phyloP scores from a whole-genome alignment of 139 green algal species.

The Tetraselmis chui region DNA sequence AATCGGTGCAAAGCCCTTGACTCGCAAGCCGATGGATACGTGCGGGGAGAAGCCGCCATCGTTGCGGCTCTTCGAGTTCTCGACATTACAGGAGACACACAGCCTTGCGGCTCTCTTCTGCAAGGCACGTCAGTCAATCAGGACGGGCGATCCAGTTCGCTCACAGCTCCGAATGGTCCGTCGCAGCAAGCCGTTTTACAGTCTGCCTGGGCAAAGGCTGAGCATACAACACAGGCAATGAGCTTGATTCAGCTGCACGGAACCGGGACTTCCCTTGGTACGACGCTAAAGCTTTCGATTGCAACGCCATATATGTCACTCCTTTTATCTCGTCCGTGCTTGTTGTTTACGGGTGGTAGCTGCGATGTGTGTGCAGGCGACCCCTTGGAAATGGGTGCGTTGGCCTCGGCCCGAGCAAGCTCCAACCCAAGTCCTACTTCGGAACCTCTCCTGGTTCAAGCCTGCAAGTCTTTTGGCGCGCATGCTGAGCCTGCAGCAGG shows the following conservation, averaged over 20 bases:
- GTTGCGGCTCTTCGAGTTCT: background rate
- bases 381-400: slow-evolving; percentile 73
- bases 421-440: background rate
- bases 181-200: slow-evolving; percentile 70
- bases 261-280: slow-evolving; percentile 65
- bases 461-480: slow-evolving; percentile 13
- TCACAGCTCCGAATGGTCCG: slow-evolving; percentile 82
- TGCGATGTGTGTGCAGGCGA: too few relatives aligned
- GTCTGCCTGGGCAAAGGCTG: slow-evolving; percentile 35
- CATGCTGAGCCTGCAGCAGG: slow-evolving; percentile 50
- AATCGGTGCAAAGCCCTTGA: slow-evolving; percentile 84
- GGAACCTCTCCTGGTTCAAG: slow-evolving; percentile 28
- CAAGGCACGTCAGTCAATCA: slow-evolving; percentile 60
- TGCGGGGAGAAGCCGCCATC: slow-evolving; percentile 55
- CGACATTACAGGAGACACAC: too few relatives aligned
- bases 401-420: slow-evolving; percentile 6
- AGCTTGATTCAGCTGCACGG: slow-evolving; percentile 29
- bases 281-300: too few relatives aligned
- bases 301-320: too few relatives aligned
- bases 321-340: too few relatives aligned
- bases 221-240: slow-evolving; percentile 10
- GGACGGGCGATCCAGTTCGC: slow-evolving; percentile 68
- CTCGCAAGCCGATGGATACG: slow-evolving; percentile 73
- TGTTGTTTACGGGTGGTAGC: too few relatives aligned
- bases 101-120: slow-evolving; percentile 37